Conservation (phyloP, 2,329 filamentous ascomycete genomes). For the Clonostachys rhizophaga region DNA sequence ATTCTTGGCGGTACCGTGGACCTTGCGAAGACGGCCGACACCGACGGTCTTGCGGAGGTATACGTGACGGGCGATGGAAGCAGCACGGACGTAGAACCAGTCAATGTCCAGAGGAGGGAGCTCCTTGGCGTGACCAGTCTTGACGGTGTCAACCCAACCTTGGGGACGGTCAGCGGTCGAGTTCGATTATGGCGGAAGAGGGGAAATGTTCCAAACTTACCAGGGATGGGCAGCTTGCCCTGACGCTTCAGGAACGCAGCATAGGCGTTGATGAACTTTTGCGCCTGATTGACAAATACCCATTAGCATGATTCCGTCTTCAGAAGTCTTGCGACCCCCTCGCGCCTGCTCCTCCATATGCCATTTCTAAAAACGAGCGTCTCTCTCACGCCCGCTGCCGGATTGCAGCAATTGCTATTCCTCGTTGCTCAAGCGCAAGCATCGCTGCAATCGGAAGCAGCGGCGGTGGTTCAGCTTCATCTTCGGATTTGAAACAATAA, state of each 20-base stretch:
- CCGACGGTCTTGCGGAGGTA: conserved; percentile 99
- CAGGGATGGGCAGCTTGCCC: conserved; percentile 87
- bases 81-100: conserved; percentile 92
- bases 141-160: conserved; percentile 99
- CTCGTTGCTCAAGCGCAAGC: neutral
- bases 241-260: conserved; percentile 89
- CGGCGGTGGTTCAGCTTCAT: too few species aligned
- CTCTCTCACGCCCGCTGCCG: neutral
- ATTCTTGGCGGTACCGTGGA: conserved; percentile 96
- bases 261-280: conserved; percentile 86
- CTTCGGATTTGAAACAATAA: neutral
- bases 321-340: conserved; percentile 70
- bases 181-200: neutral
- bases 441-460: too few species aligned
- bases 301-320: conserved; percentile 72
- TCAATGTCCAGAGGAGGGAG: conserved; percentile 97
- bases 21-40: conserved; percentile 95
- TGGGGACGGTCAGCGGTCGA: neutral
- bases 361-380: neutral
- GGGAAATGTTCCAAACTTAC: conserved; percentile 44
- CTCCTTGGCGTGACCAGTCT: conserved; percentile 95
- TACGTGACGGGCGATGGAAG: conserved; percentile 94
- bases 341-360: conserved; percentile 55
- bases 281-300: conserved; percentile 57
- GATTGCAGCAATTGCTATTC: neutral